Percentiles rank a stretch among this genome's conserved stretches.
Evolutionary conservation across 176 grass and related monocot species (phyloP).

Genomic region (Luzula sylvatica): DNA sequence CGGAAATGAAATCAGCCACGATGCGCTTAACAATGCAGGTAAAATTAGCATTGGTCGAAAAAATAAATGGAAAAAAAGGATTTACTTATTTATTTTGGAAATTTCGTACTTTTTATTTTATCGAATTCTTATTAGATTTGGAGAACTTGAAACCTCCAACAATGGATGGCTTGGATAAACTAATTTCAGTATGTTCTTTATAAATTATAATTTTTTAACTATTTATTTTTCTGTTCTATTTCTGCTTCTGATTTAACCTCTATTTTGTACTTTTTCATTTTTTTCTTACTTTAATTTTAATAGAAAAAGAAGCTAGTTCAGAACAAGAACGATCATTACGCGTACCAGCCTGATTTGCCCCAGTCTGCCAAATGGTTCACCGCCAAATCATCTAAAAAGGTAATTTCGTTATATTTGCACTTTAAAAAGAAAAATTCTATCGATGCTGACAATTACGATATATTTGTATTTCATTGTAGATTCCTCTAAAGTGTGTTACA

Average conservation of each 20-base stretch:
- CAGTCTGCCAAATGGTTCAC: slow-evolving; percentile 66
- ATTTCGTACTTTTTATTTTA: too few relatives aligned
- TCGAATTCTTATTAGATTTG: slow-evolving; percentile 39
- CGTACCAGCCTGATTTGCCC: slow-evolving; percentile 22
- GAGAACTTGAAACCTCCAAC: slow-evolving; percentile 45
- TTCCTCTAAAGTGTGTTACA: slow-evolving; percentile 73
- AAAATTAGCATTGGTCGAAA: not conserved
- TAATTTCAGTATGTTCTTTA: slow-evolving; percentile 47
- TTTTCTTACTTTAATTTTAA: not conserved
- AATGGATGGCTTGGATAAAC: slow-evolving; percentile 85
- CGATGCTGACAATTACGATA: not conserved
- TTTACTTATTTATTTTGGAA: not conserved
- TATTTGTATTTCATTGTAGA: slow-evolving; percentile 30
- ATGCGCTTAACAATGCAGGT: slow-evolving; percentile 57
- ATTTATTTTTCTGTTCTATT: not conserved
- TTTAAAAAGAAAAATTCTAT: not conserved
- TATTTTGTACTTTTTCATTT: slow-evolving; percentile 2
- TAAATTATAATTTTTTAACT: slow-evolving; percentile 3
- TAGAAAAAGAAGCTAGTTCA: slow-evolving; percentile 12
- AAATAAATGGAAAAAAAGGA: not conserved
- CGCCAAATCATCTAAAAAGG: slow-evolving; percentile 77
- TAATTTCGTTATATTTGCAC: slow-evolving; percentile 6
- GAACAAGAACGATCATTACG: not conserved
- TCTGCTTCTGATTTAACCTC: not conserved
- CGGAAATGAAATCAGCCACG: slow-evolving; percentile 54